Evolutionary conservation across 2,329 filamentous ascomycete genomes (phyloP).

Genomic region (Myriosclerotinia curreyana): DNA sequence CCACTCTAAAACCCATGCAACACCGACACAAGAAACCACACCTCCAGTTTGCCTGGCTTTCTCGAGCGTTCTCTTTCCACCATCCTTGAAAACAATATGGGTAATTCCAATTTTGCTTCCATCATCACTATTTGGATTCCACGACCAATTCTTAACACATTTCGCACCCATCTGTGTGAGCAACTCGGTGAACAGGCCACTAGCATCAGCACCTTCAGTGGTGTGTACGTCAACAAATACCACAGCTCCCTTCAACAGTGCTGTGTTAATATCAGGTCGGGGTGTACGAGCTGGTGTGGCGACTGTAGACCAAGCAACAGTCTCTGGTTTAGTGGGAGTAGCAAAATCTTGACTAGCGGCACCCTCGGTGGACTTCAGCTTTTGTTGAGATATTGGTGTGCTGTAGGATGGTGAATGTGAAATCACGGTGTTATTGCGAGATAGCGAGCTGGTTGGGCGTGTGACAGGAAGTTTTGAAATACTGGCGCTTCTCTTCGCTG

Average conservation of each 20-base stretch:
- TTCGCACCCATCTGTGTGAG: constrained; percentile 78
- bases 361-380: constrained; percentile 19
- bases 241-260: constrained; percentile 65
- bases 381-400: constrained; percentile 19
- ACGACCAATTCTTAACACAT: constrained; percentile 73
- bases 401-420: constrained; percentile 53
- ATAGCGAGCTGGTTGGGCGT: constrained; percentile 44
- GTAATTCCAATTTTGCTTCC: constrained; percentile 67
- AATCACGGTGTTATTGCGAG: constrained; percentile 51
- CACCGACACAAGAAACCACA: constrained; percentile 79
- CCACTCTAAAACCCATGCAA: constrained; percentile 86
- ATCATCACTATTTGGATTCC: constrained; percentile 50
- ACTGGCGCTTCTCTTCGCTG: constrained; percentile 45
- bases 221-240: constrained; percentile 84
- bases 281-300: constrained; percentile 58
- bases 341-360: constrained; percentile 26
- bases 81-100: constrained; percentile 88
- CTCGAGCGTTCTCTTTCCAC: constrained; percentile 73
- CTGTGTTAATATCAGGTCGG: constrained; percentile 51
- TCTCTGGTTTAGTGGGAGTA: constrained; percentile 46
- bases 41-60: constrained; percentile 72
- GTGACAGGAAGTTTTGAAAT: constrained; percentile 44
- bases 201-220: constrained; percentile 75
- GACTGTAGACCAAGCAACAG: constrained; percentile 50
- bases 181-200: constrained; percentile 75